Base-by-base conservation (phyloP, 345 rosid species). In the Turnera subulata region DNA sequence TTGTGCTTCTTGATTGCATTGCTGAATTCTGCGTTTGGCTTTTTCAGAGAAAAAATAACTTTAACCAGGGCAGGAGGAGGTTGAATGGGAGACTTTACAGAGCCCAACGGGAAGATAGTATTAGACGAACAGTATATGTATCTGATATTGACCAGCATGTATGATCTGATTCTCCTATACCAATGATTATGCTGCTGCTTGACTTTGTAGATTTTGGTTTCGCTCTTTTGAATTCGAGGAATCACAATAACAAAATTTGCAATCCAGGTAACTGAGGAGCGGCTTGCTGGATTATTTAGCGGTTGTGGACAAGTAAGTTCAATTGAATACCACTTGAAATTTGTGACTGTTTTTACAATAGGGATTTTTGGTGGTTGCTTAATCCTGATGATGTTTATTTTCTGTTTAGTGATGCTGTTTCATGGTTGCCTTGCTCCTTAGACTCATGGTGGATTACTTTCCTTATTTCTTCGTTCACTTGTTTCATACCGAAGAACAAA, bases 211-310 rank as follows among this genome's bases (percentile, higher is more conserved):
- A 20, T 62, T 26, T 33, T 29, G 50, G 23, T 53, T 61, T 62
- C 42, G 51, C 55, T 50, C 48, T 11, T 62, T 18, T 49, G 64
- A 57, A 38, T 18, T 58, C 5, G 46, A 47, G 59, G 39, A 38
- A 25, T 11, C 38, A 38, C n/a, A 10, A 0, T 6, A 6, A 61
- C 22, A 1, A 11, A 40, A 38, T 38, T 23, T 42, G 19, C 50
- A 42, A 59, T 67, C 47, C 70, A 89, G 97, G 86, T 86, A 67
- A 86, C 95, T 49, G 95, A 89, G 80, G 97, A 89, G 74, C 76
- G 69, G 72, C 86, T 89, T 75, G 97, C 97, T 71, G 86, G 70
- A 51, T 64, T 89, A 65, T 89, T 89, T 69, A 78, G 81, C 68
- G 67, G 54, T 62, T 89, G 89, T 51, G 97, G 95, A 65, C 91